A percentile compares a stretch with the other conserved stretches of the same genome.
Evolutionary conservation across 1,284 basidiomycete genomes (phyloP).

Genomic region (Boletus subluridellus): DNA sequence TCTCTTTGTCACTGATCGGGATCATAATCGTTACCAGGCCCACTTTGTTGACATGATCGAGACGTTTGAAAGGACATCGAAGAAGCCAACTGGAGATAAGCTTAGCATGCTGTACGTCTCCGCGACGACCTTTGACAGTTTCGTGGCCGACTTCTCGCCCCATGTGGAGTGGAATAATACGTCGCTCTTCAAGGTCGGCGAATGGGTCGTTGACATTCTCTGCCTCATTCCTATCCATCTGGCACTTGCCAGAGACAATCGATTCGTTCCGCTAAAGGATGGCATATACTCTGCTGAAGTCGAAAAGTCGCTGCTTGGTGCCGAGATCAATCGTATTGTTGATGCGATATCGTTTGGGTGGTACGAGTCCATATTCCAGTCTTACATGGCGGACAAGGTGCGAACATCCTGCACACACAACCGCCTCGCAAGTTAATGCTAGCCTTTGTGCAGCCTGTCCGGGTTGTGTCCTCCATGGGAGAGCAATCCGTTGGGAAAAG

Average conservation of each 20-base stretch:
- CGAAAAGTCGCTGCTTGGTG: conserved; percentile 53
- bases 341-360: conserved; percentile 57
- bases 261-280: conserved; percentile 58
- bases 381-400: conserved; percentile 57
- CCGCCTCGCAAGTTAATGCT: neutral
- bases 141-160: conserved; percentile 8
- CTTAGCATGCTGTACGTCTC: conserved; percentile 37
- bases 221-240: conserved; percentile 65
- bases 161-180: conserved; percentile 21
- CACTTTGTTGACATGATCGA: conserved; percentile 48
- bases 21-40: conserved; percentile 33
- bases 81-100: conserved; percentile 49
- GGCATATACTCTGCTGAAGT: conserved; percentile 48
- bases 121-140: conserved; percentile 22
- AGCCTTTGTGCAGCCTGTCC: conserved; percentile 44
- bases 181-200: conserved; percentile 45
- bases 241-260: conserved; percentile 54
- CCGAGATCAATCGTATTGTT: conserved; percentile 52
- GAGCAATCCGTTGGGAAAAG: conserved; percentile 65
- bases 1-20: conserved; percentile 42
- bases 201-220: conserved; percentile 60
- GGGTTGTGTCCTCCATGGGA: conserved; percentile 64
- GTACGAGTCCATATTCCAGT: conserved; percentile 63
- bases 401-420: neutral
- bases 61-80: conserved; percentile 44